Percentiles rank a stretch among this genome's conserved stretches.
These are phyloP conservation scores for Agastache rugosa DNA, from an alignment of 257 asterid species.

Conservation along the genomic window DNA sequence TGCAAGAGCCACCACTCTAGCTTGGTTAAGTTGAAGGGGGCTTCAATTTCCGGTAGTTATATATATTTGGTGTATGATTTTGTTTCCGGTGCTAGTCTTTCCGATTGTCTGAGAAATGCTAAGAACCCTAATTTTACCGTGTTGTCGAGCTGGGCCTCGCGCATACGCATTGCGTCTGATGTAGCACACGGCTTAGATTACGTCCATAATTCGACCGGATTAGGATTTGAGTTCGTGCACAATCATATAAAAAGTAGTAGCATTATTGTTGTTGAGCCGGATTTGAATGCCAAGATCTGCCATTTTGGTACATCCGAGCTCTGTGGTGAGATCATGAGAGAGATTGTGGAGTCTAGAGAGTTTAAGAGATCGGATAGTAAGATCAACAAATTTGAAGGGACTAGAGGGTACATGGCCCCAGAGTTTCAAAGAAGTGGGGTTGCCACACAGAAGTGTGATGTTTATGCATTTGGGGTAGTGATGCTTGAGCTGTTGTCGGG, in stretches of 20 bases:
- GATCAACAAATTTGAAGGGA: conserved; percentile 71
- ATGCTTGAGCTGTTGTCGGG: conserved; percentile 81
- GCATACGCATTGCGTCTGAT: conserved; percentile 72
- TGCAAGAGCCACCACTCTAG: conserved; percentile 87
- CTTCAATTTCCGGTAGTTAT: conserved; percentile 67
- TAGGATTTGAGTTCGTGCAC: conserved; percentile 78
- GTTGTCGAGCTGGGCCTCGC: conserved; percentile 69
- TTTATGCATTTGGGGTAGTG: conserved; percentile 92
- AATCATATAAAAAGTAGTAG: conserved; percentile 80
- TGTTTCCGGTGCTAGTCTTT: conserved; percentile 63
- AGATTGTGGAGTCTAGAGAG: conserved; percentile 24
- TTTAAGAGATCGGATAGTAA: conserved; percentile 49
- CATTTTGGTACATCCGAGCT: conserved; percentile 94
- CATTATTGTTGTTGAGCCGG: conserved; percentile 58
- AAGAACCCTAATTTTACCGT: conserved; percentile 74
- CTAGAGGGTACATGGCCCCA: conserved; percentile 95
- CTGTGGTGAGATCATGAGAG: conserved; percentile 74
- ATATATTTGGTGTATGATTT: conserved; percentile 77
- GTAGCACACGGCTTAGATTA: conserved; percentile 90
- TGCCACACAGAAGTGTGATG: conserved; percentile 69
- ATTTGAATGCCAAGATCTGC: conserved; percentile 68
- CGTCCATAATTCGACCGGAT: conserved; percentile 80
- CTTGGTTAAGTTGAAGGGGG: conserved; percentile 72
- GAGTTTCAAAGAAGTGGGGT: conserved; percentile 74
- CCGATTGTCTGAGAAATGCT: conserved; percentile 65